These are phyloP conservation scores for Claviceps paspali DNA, from an alignment of 2,329 filamentous ascomycete species.

Conservation along the genomic window DNA sequence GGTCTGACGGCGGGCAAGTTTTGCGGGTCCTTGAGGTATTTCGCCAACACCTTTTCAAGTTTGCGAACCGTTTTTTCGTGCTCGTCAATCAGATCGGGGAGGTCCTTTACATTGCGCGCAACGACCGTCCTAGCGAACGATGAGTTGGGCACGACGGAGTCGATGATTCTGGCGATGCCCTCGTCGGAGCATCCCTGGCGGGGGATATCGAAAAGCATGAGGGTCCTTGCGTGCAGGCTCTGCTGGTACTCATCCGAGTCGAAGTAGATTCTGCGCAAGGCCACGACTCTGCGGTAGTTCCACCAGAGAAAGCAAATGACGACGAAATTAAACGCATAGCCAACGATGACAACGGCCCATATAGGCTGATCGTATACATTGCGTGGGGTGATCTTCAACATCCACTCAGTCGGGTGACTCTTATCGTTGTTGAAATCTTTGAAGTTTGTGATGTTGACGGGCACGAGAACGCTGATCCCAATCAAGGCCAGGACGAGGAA, in stretches of 20 bases:
- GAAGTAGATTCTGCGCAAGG: conserved; percentile 64
- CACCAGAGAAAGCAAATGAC: conserved; percentile 74
- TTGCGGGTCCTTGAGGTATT: conserved; percentile 78
- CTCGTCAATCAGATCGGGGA: conserved; percentile 72
- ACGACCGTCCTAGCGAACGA: conserved; percentile 69
- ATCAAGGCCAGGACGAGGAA: conserved; percentile 59
- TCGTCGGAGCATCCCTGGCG: conserved; percentile 66
- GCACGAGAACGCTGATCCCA: conserved; percentile 65
- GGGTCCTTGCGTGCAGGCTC: conserved; percentile 62
- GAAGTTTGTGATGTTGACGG: conserved; percentile 50
- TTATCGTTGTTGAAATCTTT: conserved; percentile 10
- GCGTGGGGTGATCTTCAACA: conserved; percentile 44
- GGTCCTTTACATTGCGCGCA: conserved; percentile 79
- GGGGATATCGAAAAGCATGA: conserved; percentile 73
- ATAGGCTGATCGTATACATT: conserved; percentile 36
- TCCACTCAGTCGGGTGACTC: conserved; percentile 23
- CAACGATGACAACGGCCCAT: conserved; percentile 44
- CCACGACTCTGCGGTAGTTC: conserved; percentile 65
- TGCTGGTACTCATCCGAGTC: conserved; percentile 76
- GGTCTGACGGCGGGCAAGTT: conserved; percentile 65
- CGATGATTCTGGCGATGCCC: conserved; percentile 71
- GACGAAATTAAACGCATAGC: conserved; percentile 56
- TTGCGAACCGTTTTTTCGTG: conserved; percentile 69
- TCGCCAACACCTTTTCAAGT: conserved; percentile 71
- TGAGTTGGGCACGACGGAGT: conserved; percentile 62